Conservation (phyloP, 2,329 filamentous ascomycete genomes). For the Emmonsiellopsis sp. region DNA sequence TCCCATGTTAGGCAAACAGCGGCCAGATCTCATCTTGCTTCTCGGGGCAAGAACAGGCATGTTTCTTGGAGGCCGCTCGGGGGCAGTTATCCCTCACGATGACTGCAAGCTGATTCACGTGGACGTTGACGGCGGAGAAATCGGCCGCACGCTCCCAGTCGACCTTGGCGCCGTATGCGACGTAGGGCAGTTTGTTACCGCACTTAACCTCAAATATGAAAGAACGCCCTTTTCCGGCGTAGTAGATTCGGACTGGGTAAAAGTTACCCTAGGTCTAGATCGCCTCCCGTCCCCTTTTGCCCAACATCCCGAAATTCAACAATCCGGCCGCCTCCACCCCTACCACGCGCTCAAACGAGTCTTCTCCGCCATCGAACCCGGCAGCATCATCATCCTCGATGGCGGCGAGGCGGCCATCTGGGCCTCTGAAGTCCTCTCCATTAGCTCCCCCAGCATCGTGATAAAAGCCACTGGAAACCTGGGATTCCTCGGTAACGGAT, state of each 20-base stretch:
- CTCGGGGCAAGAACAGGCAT: conserved; percentile 36
- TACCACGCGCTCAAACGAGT: conserved; percentile 34
- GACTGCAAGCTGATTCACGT: conserved; percentile 34
- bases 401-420: not conserved
- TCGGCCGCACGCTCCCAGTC: conserved; percentile 32
- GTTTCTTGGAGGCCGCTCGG: conserved; percentile 29
- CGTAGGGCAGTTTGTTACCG: conserved; percentile 23
- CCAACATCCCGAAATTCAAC: conserved; percentile 13
- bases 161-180: conserved; percentile 37
- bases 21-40: conserved; percentile 35
- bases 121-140: conserved; percentile 35
- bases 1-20: conserved; percentile 15
- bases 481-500: not conserved
- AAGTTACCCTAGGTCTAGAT: conserved; percentile 7
- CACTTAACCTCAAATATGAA: conserved; percentile 16
- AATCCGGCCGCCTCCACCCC: conserved; percentile 31
- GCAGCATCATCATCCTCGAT: conserved; percentile 28
- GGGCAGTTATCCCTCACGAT: conserved; percentile 29
- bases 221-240: conserved; percentile 2
- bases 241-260: not conserved
- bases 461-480: conserved; percentile 21
- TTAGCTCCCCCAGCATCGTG: conserved; percentile 28
- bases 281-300: conserved; percentile 14
- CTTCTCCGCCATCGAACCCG: conserved; percentile 26
- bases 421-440: conserved; percentile 33